Percentiles rank a stretch among this genome's conserved stretches.
Evolutionary conservation across 78 protist species (phyloP).

Genomic region (Monosiga brevicollis): DNA sequence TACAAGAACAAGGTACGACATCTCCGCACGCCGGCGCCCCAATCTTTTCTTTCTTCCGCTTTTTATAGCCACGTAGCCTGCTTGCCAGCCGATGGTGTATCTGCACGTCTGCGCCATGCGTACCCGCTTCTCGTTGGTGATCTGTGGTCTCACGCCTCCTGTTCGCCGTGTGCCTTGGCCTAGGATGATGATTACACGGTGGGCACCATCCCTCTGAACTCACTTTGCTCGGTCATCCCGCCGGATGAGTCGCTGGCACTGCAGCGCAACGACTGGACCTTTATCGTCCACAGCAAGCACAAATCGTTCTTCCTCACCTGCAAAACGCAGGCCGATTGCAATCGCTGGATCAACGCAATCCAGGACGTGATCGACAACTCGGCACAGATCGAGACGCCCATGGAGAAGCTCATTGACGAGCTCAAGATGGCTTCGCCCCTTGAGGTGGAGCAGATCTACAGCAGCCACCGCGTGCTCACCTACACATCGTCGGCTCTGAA

Average conservation of each 20-base stretch:
- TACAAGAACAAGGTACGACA: not conserved
- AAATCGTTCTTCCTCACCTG: not conserved
- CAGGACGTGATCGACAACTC: not conserved
- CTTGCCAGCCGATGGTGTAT: not conserved
- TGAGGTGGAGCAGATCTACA: not conserved
- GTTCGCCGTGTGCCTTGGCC: no score
- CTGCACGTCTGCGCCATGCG: not conserved
- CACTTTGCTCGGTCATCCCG: slow-evolving; percentile 1
- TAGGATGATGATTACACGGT: not conserved
- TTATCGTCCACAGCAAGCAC: not conserved
- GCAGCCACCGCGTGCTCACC: not conserved
- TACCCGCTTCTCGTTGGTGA: no score
- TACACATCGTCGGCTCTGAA: not conserved
- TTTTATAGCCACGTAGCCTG: not conserved
- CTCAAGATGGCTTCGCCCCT: not conserved
- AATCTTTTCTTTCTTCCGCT: no score
- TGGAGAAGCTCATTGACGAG: slow-evolving; percentile 6
- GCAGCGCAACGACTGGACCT: not conserved
- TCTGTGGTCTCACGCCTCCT: no score
- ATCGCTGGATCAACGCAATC: slow-evolving; percentile 1
- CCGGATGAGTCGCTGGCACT: not conserved
- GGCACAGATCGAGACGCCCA: not conserved
- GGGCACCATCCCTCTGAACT: not conserved
- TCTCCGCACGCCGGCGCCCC: no score
- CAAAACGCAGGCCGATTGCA: not conserved